Base-by-base conservation (phyloP, 805 yeast genomes). In the Nakazawaea ernobii region DNA sequence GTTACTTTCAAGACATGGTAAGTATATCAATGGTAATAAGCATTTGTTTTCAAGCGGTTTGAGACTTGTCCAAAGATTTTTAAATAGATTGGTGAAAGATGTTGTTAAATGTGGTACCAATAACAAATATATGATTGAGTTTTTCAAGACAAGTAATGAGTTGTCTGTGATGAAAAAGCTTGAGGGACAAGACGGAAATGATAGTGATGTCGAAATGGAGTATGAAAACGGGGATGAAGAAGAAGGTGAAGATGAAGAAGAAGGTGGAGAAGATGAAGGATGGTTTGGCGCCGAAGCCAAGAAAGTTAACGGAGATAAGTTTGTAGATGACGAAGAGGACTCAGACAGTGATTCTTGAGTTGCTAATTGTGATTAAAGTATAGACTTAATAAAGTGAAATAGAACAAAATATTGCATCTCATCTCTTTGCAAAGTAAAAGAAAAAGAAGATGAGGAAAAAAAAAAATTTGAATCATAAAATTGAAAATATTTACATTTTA, bases 21-120 rank as follows among this genome's bases (percentile, higher is more conserved):
- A 74, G 53, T 84, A 78, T 62, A 84, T 94, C 45, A 73, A 78
- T 36, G 63, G 63, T 10, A 75, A 85, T 57, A 81, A 79, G 57
- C 80, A 75, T 51, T 75, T 79, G 45, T 86, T 84, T 56, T 71
- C 80, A 2, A 77, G 81, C 48, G 73, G 84, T 0, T 61, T 88
- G 53, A 79, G 91, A 55, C 75, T 86, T 1, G 67, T 89, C 8
- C 95, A 83, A 58, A 73, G 94, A 58, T 89, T 88, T 58, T 69
- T 89, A 52, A 81, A 79, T 42, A 75, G 88, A 57, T 67, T 82
- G 11, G 91, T 86, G 11, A 87, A 87, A 62, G 92, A 86, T 47
- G 74, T 87, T n/a, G 79, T 80, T 0, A 63, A 61, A 32, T 67
- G 77, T 5, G 70, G 80, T 3, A 73, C 70, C 51, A 75, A 73